phyloP scores from a whole-genome alignment of 768 basidiomycete species.

The Amanita phalloides region DNA sequence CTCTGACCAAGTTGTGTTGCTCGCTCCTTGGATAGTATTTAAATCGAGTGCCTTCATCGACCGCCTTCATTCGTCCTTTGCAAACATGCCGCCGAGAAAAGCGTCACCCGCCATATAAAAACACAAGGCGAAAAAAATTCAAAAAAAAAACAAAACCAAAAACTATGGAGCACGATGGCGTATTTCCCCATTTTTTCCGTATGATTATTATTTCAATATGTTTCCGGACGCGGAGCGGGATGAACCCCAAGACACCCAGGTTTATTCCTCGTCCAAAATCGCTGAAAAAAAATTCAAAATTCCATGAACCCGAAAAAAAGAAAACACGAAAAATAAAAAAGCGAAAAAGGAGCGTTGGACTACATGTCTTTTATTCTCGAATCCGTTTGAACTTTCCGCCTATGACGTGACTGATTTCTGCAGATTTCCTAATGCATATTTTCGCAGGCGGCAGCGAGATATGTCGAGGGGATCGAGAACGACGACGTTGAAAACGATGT shows the following conservation, averaged over 20 bases:
- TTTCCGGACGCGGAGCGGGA: too few species aligned
- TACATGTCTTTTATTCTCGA: too few species aligned
- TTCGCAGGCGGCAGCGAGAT: neutral
- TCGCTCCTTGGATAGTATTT: neutral
- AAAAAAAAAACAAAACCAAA: too few species aligned
- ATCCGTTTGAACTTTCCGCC: neutral
- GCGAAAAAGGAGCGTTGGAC: too few species aligned
- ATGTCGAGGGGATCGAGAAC: neutral
- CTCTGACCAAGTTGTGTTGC: neutral
- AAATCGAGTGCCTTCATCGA: neutral
- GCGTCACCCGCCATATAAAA: too few species aligned
- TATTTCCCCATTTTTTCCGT: too few species aligned
- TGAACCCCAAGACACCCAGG: too few species aligned
- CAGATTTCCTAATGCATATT: neutral
- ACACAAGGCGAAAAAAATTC: too few species aligned
- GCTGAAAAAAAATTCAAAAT: neutral
- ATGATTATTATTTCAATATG: too few species aligned
- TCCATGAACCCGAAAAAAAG: neutral
- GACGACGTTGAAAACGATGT: too few species aligned
- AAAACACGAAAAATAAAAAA: neutral
- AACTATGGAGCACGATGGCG: too few species aligned
- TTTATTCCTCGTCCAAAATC: neutral
- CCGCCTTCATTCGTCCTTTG: neutral
- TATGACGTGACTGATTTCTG: neutral
- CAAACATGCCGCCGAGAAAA: too few species aligned